Base-by-base conservation (phyloP, 1,284 basidiomycete species). In the Mycena sp. region DNA sequence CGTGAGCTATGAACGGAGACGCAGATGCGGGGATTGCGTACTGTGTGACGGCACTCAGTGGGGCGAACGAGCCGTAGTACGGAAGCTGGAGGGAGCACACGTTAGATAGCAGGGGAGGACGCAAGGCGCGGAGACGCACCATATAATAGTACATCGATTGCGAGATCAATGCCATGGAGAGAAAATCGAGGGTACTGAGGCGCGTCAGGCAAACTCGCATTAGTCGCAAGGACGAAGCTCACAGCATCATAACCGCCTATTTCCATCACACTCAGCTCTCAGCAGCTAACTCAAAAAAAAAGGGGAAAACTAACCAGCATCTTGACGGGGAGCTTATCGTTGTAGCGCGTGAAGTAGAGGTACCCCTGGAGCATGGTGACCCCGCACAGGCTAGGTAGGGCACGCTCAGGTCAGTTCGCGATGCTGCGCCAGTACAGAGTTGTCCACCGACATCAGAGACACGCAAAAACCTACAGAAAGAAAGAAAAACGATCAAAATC, bases 61-160 rank as follows among this genome's bases (percentile, higher is more conserved):
- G 61, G 9, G 46, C 48, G 16, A 62, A 55, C 21, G 43, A 49
- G 21, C 61, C 61, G 43, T 37, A 57, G 29, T 62, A 25, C 10
- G 61, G 61, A 11, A 62, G 46, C 61, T 62, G 44, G 21, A 25
- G 25, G 12, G 16, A 7, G 26, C 26, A 37, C 23, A 37, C 12
- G 35, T 12, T 25, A 7, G 9, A 4, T 17, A n/a, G n/a, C n/a
- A n/a, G n/a, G 1, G 25, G n/a, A 2, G 17, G 4, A 29, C n/a
- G 3, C 7, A 25, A 3, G 23, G 11, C 11, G 45, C 10, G 2
- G 11, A 23, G 17, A 40, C 19, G 6, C 16, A 62, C 61, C 61
- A 62, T 62, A 41, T 62, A 62, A 30, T 62, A 57, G 37, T 62
- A 62, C 41, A 62, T 32, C 12, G n/a, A n/a, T n/a, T n/a, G n/a